Conservation (phyloP, 2,329 filamentous ascomycete species). For the Incumbomyces delicatus region DNA sequence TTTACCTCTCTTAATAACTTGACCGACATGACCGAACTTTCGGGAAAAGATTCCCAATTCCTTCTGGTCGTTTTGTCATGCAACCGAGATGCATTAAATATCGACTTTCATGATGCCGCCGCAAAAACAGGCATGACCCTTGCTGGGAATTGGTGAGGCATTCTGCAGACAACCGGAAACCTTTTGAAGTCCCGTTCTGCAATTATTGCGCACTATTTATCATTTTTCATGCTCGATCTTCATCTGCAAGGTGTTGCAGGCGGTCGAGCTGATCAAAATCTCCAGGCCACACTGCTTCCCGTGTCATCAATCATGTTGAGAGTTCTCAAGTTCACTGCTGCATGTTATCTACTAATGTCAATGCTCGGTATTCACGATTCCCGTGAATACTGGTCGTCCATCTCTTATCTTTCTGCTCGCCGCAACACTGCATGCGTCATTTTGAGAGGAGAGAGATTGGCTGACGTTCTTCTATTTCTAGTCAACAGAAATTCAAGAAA, state of each 20-base stretch:
- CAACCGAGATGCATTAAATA: slow-evolving; percentile 1
- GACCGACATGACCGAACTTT: background rate
- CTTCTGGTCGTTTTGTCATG: slow-evolving; percentile 1
- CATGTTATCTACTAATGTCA: too few species aligned
- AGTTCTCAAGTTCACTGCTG: background rate
- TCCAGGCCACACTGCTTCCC: background rate
- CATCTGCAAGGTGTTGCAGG: too few species aligned
- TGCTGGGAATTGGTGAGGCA: slow-evolving; percentile 4
- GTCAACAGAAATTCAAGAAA: slow-evolving; percentile 9
- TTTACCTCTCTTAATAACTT: too few species aligned
- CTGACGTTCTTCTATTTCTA: background rate
- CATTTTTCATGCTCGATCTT: too few species aligned
- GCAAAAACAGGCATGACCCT: background rate
- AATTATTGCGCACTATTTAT: too few species aligned
- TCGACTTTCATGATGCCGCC: slow-evolving; percentile 4
- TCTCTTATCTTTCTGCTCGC: background rate
- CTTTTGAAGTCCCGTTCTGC: too few species aligned
- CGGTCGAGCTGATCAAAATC: background rate
- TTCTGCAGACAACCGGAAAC: background rate
- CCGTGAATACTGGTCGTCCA: background rate
- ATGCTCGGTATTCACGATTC: background rate
- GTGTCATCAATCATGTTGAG: background rate
- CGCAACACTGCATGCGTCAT: too few species aligned
- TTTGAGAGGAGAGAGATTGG: background rate
- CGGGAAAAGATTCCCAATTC: slow-evolving; percentile 2